A percentile compares a stretch with the other conserved stretches of the same genome.
These are phyloP conservation scores for Ceratobasidium sp. DNA, from an alignment of 1,284 basidiomycete species.

Conservation along the genomic window DNA sequence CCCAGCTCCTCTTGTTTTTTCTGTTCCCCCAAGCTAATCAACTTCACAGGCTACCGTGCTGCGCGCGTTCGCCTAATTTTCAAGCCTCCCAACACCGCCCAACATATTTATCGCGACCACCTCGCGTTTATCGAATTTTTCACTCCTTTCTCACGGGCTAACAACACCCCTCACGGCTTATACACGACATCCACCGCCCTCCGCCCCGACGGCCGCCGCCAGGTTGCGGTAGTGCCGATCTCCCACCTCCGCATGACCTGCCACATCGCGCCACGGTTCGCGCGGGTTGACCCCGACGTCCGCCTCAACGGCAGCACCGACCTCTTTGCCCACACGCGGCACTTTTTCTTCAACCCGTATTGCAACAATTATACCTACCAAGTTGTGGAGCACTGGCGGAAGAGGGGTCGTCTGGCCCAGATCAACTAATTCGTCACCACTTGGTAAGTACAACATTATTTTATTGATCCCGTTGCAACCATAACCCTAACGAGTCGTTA, in stretches of 20 bases:
- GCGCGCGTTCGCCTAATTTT: constrained; percentile 11
- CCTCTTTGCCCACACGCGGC: background rate
- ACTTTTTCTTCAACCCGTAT: constrained; percentile 31
- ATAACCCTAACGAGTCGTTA: no score
- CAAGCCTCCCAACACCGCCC: background rate
- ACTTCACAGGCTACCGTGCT: constrained; percentile 2
- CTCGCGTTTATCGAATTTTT: constrained; percentile 33
- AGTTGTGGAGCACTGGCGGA: constrained; percentile 20
- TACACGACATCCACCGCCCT: constrained; percentile 8
- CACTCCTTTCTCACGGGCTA: background rate
- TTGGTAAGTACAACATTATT: background rate
- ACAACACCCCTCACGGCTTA: constrained; percentile 4
- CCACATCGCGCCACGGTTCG: constrained; percentile 20
- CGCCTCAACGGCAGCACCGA: background rate
- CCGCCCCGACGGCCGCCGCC: background rate
- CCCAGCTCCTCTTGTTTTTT: background rate
- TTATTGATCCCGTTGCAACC: no score
- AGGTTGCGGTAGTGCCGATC: constrained; percentile 12
- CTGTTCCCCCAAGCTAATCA: background rate
- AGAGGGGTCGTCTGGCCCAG: background rate
- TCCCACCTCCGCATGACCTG: constrained; percentile 3
- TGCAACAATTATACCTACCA: constrained; percentile 1
- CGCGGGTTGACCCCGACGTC: background rate
- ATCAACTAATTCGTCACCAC: background rate
- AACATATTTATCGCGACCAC: background rate